These are phyloP conservation scores for Zygosaccharomyces pseudobailii DNA, from an alignment of 1,139 yeast species.

Conservation along the genomic window DNA sequence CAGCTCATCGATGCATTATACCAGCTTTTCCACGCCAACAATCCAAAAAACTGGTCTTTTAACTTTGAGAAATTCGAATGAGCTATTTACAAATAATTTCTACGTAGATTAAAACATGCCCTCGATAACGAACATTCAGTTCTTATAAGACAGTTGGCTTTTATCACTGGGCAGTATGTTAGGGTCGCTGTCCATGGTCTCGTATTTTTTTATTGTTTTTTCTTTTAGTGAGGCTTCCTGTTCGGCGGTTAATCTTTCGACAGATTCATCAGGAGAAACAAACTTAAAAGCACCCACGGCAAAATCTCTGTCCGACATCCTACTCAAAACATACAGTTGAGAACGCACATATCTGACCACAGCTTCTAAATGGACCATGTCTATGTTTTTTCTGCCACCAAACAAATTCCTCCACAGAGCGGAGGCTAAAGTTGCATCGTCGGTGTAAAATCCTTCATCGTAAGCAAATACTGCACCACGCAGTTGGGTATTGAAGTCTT, in stretches of 20 bases:
- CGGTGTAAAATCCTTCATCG: slow-evolving; percentile 84
- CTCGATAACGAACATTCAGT: slow-evolving; percentile 23
- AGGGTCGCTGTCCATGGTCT: slow-evolving; percentile 37
- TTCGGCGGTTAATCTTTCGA: slow-evolving; percentile 60
- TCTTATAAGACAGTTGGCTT: slow-evolving; percentile 60
- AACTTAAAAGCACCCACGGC: slow-evolving; percentile 85
- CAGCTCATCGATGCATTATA: slow-evolving; percentile 30
- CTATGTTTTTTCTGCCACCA: slow-evolving; percentile 78
- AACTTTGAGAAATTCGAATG: slow-evolving; percentile 7
- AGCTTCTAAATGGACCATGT: slow-evolving; percentile 80
- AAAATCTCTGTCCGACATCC: slow-evolving; percentile 85
- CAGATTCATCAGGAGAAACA: slow-evolving; percentile 78
- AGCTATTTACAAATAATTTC: slow-evolving; percentile 5
- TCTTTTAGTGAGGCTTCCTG: slow-evolving; percentile 47
- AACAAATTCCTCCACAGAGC: slow-evolving; percentile 91
- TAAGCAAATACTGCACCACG: slow-evolving; percentile 86
- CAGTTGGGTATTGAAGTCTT: slow-evolving; percentile 85
- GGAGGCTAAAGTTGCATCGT: slow-evolving; percentile 79
- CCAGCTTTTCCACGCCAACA: slow-evolving; percentile 20
- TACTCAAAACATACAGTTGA: slow-evolving; percentile 79
- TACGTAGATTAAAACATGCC: neutral
- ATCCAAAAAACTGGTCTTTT: slow-evolving; percentile 29
- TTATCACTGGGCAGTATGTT: slow-evolving; percentile 57
- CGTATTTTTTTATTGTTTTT: slow-evolving; percentile 43
- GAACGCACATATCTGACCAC: slow-evolving; percentile 82